Base-by-base conservation (phyloP, 345 rosid species). In the Eutrema japonicum region DNA sequence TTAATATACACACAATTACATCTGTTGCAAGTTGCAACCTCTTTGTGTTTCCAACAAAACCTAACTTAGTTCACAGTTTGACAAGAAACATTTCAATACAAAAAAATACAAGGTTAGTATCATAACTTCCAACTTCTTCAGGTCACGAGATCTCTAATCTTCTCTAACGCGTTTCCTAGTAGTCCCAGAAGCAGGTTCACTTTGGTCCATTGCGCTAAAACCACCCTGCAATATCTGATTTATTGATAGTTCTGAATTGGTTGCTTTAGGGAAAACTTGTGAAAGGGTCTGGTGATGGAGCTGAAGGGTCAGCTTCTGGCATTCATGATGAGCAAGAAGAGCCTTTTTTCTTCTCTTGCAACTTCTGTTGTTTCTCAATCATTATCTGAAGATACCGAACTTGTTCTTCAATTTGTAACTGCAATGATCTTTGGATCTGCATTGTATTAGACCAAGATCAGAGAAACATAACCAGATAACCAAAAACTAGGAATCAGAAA, bases 341-440 rank as follows among this genome's bases (percentile, higher is more conserved):
- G 57, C 54, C 87, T 75, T 71, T 77, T 13, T 55, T 45, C 41
- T 62, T 63, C 35, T 64, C 79, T 64, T 70, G 75, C 65, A 76
- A 63, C 79, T 56, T 82, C 68, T 75, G 85, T 75, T 87, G 95
- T 77, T 89, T 82, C 84, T 89, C 93, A 53, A 91, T 83, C 88
- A 91, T 83, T 83, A 61, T 76, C 61, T 76, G 76, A 48, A 76
- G 80, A 76, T 48, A 76, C 48, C 66, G 51, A 18, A 76, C 80
- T 55, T 76, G 80, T 76, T 76, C 61, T 33, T 76, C 76, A 8
- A 76, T 70, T 62, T 70, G 66, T 56, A 76, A 47, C 54, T 76
- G 80, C 47, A 76, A 5, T 10, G 36, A 63, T 48, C 79, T 62
- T 54, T 76, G 80, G 45, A 70, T 72, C 80, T 76, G 61, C 61